A percentile compares a stretch with the other conserved stretches of the same genome.
Evolutionary conservation across 2,329 filamentous ascomycete species (phyloP).

Genomic region (Microdochium nivale): DNA sequence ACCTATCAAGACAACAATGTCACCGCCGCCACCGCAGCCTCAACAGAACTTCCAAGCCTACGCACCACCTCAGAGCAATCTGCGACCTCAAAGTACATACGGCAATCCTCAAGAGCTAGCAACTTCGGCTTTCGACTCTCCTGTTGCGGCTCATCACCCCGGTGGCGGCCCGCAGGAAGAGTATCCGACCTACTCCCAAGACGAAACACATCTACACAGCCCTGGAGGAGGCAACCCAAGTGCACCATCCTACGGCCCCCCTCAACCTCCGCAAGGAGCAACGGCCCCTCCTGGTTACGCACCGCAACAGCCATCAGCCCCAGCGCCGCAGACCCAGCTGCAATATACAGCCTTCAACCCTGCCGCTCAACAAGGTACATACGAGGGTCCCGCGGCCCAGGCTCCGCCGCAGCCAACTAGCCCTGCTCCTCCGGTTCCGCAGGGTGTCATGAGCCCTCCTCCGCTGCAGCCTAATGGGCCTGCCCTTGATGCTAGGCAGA

Average conservation of each 20-base stretch:
- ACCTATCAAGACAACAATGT: slow-evolving; percentile 41
- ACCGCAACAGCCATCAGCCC: slow-evolving; percentile 10
- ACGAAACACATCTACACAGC: slow-evolving; percentile 29
- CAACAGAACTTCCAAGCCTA: slow-evolving; percentile 40
- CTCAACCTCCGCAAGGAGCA: slow-evolving; percentile 12
- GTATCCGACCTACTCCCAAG: slow-evolving; percentile 38
- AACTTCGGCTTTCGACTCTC: slow-evolving; percentile 70
- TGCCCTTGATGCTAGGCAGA: slow-evolving; percentile 40
- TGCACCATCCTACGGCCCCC: slow-evolving; percentile 14
- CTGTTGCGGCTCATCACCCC: slow-evolving; percentile 46
- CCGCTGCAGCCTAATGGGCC: slow-evolving; percentile 35
- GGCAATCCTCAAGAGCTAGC: slow-evolving; percentile 69
- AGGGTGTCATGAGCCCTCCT: slow-evolving; percentile 28
- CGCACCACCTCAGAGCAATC: slow-evolving; percentile 31
- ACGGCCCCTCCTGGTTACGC: slow-evolving; percentile 15
- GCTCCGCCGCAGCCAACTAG: slow-evolving; percentile 24
- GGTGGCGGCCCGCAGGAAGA: slow-evolving; percentile 27
- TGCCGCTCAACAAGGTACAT: slow-evolving; percentile 19
- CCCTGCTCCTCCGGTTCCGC: slow-evolving; percentile 32
- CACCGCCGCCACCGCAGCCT: slow-evolving; percentile 37
- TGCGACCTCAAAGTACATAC: slow-evolving; percentile 59
- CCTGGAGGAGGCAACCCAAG: slow-evolving; percentile 16
- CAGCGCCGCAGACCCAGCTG: slow-evolving; percentile 11
- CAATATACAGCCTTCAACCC: slow-evolving; percentile 10
- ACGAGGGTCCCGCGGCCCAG: slow-evolving; percentile 16